Base-by-base conservation (phyloP, 1,284 basidiomycete genomes). In the Salmacisia buchloeana region DNA sequence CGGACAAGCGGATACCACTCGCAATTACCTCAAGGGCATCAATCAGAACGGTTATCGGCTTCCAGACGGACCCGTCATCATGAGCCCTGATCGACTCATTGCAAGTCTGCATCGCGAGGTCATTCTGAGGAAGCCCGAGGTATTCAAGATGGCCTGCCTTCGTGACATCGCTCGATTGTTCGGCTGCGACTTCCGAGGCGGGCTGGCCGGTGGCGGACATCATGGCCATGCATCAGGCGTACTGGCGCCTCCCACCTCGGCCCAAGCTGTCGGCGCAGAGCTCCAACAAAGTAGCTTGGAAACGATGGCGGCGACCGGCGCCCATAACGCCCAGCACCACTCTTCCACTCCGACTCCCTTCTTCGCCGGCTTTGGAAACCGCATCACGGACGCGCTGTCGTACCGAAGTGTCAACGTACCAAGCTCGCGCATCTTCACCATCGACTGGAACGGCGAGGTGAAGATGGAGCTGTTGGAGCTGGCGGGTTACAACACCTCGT, bases 121-220 rank as follows among this genome's bases (percentile, higher is more conserved):
- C 21, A 75, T 71, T 45, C 39, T 71, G 63, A 88, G 94, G 39
- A 97, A 98, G 82, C 96, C 96, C 0, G 96, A 99, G 79, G 87
- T 98, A 33, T 99, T 99, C 86, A 99, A 99, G 84, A 99, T 99
- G 96, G 94, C 96, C 2, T 97, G 94, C 81, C 82, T 99, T 69
- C 85, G 94, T 39, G 96, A 99, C 81, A 97, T 99, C 63, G 92
- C 93, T 72, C 85, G 93, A 31, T 81, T 98, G 7, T 99, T 97
- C 77, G 90, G 91, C 7, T 85, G 86, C 27, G 74, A 74, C 49
- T 68, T 61, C 33, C 60, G 60, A 13, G 45, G 36, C 15, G 45
- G 23, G 25, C 62, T 38, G 5, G 21, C 49, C 13, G 49, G 25
- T 6, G 29, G n/a, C 29, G n/a, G 13, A 9, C 49, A 29, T 54